Base-by-base conservation (phyloP, 768 basidiomycete genomes). In the Podaxis rugospora region DNA sequence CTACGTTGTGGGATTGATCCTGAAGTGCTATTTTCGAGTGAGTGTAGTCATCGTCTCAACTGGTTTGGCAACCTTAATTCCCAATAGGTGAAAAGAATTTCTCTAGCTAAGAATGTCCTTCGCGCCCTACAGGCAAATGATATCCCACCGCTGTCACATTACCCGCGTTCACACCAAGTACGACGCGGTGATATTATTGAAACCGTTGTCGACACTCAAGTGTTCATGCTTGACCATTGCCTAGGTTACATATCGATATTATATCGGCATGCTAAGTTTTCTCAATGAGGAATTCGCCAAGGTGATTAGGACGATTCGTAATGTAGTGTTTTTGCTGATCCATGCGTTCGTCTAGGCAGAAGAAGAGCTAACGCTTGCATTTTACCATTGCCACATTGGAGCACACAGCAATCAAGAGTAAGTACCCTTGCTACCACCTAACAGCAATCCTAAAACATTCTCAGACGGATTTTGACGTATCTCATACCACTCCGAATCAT, bases 21-120 rank as follows among this genome's bases (percentile, higher is more conserved):
- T 99, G 72, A 98, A 98, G 72, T 90, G 87, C 51, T 98, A 98
- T 76, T 98, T 98, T 80, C 87, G 88, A 66, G 95, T 86, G 73
- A 71, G 89, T 79, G 46, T 57, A 25, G 16, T 44, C 32, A 36
- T 25, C n/a, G n/a, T n/a, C n/a, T 35, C 16, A 25, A 51, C 25
- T 40, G 36, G 28, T 56, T 63, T 25, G 42, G 50, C 39, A 57
- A 55, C 25, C 40, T 1, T 23, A 37, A 47, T 51, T 50, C 42
- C 44, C 35, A 18, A 56, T 55, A 96, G 95, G 86, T 98, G 53
- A 92, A 92, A 74, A 83, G 90, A 59, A 95, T 97, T 71, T 92
- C 93, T 1, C 78, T 98, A 14, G 88, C 93, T 18, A 93, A 93
- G 74, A 98, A 93, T 67, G 89, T 99, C 59, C 80, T 98, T 37